These are phyloP conservation scores for Rubia peregrina DNA, from an alignment of 305 asterid species.

Conservation along the genomic window DNA sequence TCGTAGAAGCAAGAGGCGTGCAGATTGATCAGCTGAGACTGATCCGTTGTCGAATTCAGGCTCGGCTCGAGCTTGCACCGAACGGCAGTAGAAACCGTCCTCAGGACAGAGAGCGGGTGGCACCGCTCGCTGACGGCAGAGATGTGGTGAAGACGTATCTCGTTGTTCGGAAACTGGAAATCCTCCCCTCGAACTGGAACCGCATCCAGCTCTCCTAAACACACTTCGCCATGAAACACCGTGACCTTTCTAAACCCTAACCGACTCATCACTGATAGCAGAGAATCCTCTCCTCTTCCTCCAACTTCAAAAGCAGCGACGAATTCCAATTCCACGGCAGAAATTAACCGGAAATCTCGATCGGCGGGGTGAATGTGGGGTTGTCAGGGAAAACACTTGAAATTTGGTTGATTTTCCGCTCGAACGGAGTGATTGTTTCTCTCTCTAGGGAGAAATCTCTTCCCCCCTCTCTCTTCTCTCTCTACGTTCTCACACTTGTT, in stretches of 20 bases:
- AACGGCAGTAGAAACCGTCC: slow-evolving; percentile 54
- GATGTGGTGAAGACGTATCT: slow-evolving; percentile 75
- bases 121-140: slow-evolving; percentile 66
- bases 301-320: background rate
- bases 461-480: slow-evolving; percentile 4
- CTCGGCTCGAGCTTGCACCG: slow-evolving; percentile 87
- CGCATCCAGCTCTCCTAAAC: slow-evolving; percentile 71
- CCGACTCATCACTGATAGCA: slow-evolving; percentile 43
- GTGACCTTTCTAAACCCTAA: slow-evolving; percentile 87
- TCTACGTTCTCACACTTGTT: slow-evolving; percentile 1
- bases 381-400: slow-evolving; percentile 16
- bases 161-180: slow-evolving; percentile 75
- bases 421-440: background rate
- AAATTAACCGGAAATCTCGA: slow-evolving; percentile 16
- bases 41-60: slow-evolving; percentile 38
- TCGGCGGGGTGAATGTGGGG: slow-evolving; percentile 10
- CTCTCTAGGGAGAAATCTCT: background rate
- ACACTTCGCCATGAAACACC: slow-evolving; percentile 65
- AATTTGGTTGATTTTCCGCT: background rate
- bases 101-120: slow-evolving; percentile 78
- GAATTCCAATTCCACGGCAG: slow-evolving; percentile 3
- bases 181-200: slow-evolving; percentile 52
- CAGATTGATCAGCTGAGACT: slow-evolving; percentile 56
- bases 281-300: background rate
- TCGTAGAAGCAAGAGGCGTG: slow-evolving; percentile 85